Evolutionary conservation across 306 rosid species (phyloP).

Genomic region (Glycine tomentella): DNA sequence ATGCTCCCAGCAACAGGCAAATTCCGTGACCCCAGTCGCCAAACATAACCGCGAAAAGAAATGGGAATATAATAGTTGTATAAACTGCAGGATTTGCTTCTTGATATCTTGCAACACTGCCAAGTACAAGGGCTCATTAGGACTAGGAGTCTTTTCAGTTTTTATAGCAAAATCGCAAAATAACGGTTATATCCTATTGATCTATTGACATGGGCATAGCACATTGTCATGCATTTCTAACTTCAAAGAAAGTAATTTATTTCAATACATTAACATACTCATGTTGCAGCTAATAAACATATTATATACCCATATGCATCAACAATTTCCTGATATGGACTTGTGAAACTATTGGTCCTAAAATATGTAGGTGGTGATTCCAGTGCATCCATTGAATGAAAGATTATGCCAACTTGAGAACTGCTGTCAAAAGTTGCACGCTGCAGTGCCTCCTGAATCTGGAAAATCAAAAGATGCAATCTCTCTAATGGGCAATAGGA

Average conservation of each 20-base stretch:
- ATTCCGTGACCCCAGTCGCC: constrained; percentile 99
- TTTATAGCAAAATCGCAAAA: constrained; percentile 18
- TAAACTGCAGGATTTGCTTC: constrained; percentile 96
- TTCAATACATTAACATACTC: constrained; percentile 4
- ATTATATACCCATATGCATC: constrained; percentile 86
- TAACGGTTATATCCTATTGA: not conserved
- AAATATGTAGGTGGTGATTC: constrained; percentile 93
- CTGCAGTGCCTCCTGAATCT: constrained; percentile 87
- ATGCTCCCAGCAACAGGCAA: constrained; percentile 87
- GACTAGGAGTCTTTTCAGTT: constrained; percentile 38
- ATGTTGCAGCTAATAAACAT: constrained; percentile 24
- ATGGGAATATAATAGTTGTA: constrained; percentile 80
- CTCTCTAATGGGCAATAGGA: constrained; percentile 20
- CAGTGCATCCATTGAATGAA: constrained; percentile 77
- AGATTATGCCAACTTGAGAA: constrained; percentile 89
- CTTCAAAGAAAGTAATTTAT: not conserved
- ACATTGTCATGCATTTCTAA: constrained; percentile 11
- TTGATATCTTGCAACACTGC: constrained; percentile 92
- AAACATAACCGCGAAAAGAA: constrained; percentile 96
- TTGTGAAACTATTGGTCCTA: constrained; percentile 77
- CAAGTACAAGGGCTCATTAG: constrained; percentile 44
- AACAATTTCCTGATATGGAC: constrained; percentile 88
- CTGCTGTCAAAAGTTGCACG: constrained; percentile 92
- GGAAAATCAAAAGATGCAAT: constrained; percentile 41
- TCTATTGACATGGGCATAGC: constrained; percentile 11